Evolutionary conservation across 2,329 filamentous ascomycete genomes (phyloP).

Genomic region (Diaporthe batatas): DNA sequence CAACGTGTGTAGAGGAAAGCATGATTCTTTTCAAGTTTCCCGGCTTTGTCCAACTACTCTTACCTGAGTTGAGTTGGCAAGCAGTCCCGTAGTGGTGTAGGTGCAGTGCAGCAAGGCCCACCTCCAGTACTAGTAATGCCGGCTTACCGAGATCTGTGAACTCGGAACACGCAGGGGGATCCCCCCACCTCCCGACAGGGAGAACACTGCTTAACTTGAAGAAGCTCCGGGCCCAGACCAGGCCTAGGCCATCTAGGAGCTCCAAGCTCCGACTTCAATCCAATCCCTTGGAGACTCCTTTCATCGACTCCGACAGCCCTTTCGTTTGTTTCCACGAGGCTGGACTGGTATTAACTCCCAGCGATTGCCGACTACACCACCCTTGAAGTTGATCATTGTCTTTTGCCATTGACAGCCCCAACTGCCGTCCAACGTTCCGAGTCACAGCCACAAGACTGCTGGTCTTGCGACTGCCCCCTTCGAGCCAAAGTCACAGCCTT

Average conservation of each 20-base stretch:
- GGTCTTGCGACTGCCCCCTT: neutral
- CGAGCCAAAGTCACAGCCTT: neutral
- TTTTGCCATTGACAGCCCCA: neutral
- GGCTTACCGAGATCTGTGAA: conserved; percentile 15
- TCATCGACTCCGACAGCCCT: neutral
- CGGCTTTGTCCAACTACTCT: too few species aligned
- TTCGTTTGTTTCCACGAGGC: neutral
- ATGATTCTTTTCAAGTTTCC: too few species aligned
- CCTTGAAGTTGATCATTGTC: neutral
- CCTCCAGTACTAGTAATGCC: neutral
- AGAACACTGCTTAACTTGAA: conserved; percentile 14
- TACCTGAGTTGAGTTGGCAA: too few species aligned
- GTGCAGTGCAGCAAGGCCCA: neutral
- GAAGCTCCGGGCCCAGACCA: conserved; percentile 33
- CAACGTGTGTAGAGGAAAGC: too few species aligned
- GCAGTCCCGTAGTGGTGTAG: too few species aligned
- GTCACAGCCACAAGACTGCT: neutral
- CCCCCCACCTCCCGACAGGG: conserved; percentile 24
- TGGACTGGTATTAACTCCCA: neutral
- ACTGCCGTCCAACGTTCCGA: neutral
- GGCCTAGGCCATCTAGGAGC: conserved; percentile 23
- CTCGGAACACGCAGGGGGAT: conserved; percentile 9
- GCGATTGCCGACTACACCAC: neutral
- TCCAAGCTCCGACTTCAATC: conserved; percentile 24
- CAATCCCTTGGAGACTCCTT: conserved; percentile 19